Base-by-base conservation (phyloP, 1,284 basidiomycete genomes). In the Ganoderma sp. region DNA sequence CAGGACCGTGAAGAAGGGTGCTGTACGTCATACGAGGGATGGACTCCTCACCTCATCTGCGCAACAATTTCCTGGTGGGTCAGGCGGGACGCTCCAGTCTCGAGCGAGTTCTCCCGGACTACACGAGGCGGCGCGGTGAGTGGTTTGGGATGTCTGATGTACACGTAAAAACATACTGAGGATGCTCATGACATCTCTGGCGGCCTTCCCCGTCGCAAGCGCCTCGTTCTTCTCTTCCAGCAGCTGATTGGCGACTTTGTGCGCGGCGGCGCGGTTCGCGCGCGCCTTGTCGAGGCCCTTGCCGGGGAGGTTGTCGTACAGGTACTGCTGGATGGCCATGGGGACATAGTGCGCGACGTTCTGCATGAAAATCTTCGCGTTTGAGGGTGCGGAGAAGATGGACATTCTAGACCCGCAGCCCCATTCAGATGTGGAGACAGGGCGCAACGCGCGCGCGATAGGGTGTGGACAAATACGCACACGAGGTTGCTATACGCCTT, bases 61-160 rank as follows among this genome's bases (percentile, higher is more conserved):
- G 86, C 77, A 2, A 86, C 71, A 71, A 89, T 76, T 69, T 89
- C 89, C 34, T 83, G 81, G 34, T 88, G 84, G 5, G 73, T 81
- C 63, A 90, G 76, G 65, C 79, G 80, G 25, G 78, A 78, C 66
- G 79, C 81, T 59, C 81, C 80, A 14, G 84, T 78, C 58, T 84
- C 79, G 4, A 83, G 82, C 56, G 79, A 78, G 68, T 89, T 89
- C 7, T 87, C 87, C 73, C 82, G 84, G 58, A 88, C 88, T 88
- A 58, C 15, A 5, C 68, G 39, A 45, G 67, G 12, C 34, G 60
- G 41, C 17, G 42, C 28, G 32, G 12, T n/a, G 12, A 15, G 22
- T 25, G 28, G n/a, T 39, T 14, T 19, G 37, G 37, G 37, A 59
- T 22, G 57, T 39, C 57, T 37, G 9, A 37, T 22, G 57, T 34